These are phyloP conservation scores for Galerina sulciceps DNA, from an alignment of 768 basidiomycete species.

Conservation along the genomic window DNA sequence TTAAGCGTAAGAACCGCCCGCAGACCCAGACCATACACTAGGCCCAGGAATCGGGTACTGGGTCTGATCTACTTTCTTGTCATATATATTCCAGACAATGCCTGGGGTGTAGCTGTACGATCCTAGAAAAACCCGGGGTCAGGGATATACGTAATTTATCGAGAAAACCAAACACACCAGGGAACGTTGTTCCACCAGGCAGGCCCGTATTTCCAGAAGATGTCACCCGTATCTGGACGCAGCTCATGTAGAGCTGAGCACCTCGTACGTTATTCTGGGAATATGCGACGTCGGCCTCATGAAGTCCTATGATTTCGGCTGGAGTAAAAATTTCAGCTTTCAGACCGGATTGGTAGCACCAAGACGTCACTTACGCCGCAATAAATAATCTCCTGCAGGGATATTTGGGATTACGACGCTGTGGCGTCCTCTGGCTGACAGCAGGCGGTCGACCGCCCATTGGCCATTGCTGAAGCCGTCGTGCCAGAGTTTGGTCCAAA, in stretches of 20 bases:
- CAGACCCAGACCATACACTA: slow-evolving; percentile 33
- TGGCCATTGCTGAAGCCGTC: slow-evolving; percentile 25
- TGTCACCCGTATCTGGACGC: slow-evolving; percentile 48
- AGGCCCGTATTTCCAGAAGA: slow-evolving; percentile 28
- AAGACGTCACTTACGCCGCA: slow-evolving; percentile 28
- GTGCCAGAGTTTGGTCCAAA: slow-evolving; percentile 39
- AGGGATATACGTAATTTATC: not conserved
- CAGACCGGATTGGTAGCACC: slow-evolving; percentile 23
- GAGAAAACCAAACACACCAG: slow-evolving; percentile 19
- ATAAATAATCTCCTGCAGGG: slow-evolving; percentile 37
- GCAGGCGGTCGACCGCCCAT: slow-evolving; percentile 38
- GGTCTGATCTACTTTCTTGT: slow-evolving; percentile 18
- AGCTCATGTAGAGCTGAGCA: slow-evolving; percentile 54
- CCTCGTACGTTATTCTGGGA: slow-evolving; percentile 38
- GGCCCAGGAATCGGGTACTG: slow-evolving; percentile 35
- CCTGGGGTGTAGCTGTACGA: slow-evolving; percentile 36
- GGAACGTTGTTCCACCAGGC: slow-evolving; percentile 33
- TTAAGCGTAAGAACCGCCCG: slow-evolving; percentile 24
- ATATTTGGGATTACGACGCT: slow-evolving; percentile 36
- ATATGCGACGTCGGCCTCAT: slow-evolving; percentile 36
- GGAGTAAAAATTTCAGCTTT: slow-evolving; percentile 26
- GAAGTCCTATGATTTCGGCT: slow-evolving; percentile 40
- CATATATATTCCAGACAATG: slow-evolving; percentile 36
- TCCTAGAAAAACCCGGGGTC: slow-evolving; percentile 8
- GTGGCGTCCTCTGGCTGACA: slow-evolving; percentile 33